A percentile compares a stretch with the other conserved stretches of the same genome.
phyloP scores from a whole-genome alignment of 2,329 filamentous ascomycete genomes.

The Reticulascus tulasneorum region DNA sequence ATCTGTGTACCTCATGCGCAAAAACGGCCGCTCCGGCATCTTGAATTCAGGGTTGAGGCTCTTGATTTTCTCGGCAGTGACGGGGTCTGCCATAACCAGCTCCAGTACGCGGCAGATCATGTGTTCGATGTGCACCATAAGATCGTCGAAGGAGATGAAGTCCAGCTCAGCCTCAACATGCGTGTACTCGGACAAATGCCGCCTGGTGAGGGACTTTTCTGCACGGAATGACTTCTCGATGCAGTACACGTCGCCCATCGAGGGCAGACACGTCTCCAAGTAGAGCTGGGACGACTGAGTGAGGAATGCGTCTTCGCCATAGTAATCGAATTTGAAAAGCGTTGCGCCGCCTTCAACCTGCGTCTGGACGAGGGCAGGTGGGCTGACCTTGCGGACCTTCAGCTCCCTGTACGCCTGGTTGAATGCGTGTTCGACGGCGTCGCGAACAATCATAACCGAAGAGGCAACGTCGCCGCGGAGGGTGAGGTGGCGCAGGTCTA shows the following conservation, averaged over 20 bases:
- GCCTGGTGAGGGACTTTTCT: slow-evolving; percentile 90
- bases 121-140: slow-evolving; percentile 81
- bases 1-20: slow-evolving; percentile 91
- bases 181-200: slow-evolving; percentile 93
- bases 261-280: slow-evolving; percentile 89
- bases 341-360: slow-evolving; percentile 91
- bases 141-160: slow-evolving; percentile 88
- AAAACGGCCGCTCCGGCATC: slow-evolving; percentile 78
- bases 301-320: slow-evolving; percentile 84
- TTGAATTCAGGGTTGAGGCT: slow-evolving; percentile 89
- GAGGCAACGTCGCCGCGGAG: slow-evolving; percentile 80
- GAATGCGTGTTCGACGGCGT: slow-evolving; percentile 78
- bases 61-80: slow-evolving; percentile 69
- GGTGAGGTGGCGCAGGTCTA: slow-evolving; percentile 79
- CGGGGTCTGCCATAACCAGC: slow-evolving; percentile 67
- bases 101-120: slow-evolving; percentile 85
- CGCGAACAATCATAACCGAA: slow-evolving; percentile 83
- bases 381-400: slow-evolving; percentile 76
- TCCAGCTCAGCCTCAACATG: slow-evolving; percentile 96
- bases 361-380: slow-evolving; percentile 89
- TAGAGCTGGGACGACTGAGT: slow-evolving; percentile 98
- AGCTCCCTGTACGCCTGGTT: slow-evolving; percentile 72
- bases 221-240: slow-evolving; percentile 98
- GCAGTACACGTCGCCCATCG: slow-evolving; percentile 92
- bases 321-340: slow-evolving; percentile 86